A percentile compares a stretch with the other conserved stretches of the same genome.
Conservation (phyloP, 257 asterid species). For the Leptodermis oblonga region DNA sequence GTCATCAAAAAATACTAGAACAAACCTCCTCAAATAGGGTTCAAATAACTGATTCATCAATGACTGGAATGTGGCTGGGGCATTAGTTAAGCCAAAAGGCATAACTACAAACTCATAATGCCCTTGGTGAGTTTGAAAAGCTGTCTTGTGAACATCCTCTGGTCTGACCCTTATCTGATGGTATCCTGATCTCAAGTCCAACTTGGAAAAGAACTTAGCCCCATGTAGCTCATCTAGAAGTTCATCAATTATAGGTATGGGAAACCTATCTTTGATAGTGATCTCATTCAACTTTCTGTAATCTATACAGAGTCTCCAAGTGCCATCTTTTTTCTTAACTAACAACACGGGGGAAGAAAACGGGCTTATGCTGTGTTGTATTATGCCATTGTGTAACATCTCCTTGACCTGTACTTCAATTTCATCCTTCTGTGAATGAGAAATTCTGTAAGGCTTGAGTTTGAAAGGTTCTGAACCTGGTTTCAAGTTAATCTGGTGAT, state of each 20-base stretch:
- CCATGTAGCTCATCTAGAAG: not conserved
- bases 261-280: not conserved
- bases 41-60: not conserved
- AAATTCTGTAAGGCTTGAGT: not conserved
- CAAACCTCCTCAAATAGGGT: too few species aligned
- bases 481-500: not conserved
- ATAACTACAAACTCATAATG: not conserved
- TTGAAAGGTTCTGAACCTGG: not conserved
- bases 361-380: not conserved
- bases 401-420: not conserved
- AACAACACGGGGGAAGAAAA: not conserved
- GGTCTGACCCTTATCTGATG: not conserved
- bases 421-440: not conserved
- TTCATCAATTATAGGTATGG: not conserved
- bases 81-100: not conserved
- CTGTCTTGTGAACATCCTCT: not conserved
- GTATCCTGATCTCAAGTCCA: not conserved
- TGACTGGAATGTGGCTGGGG: not conserved
- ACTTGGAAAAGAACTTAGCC: not conserved
- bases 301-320: not conserved
- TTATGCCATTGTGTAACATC: not conserved
- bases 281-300: not conserved
- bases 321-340: not conserved
- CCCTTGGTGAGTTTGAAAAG: not conserved
- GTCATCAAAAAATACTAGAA: not conserved